phyloP scores from a whole-genome alignment of 495 filamentous ascomycete genomes.

The Aspergillus ostianus region DNA sequence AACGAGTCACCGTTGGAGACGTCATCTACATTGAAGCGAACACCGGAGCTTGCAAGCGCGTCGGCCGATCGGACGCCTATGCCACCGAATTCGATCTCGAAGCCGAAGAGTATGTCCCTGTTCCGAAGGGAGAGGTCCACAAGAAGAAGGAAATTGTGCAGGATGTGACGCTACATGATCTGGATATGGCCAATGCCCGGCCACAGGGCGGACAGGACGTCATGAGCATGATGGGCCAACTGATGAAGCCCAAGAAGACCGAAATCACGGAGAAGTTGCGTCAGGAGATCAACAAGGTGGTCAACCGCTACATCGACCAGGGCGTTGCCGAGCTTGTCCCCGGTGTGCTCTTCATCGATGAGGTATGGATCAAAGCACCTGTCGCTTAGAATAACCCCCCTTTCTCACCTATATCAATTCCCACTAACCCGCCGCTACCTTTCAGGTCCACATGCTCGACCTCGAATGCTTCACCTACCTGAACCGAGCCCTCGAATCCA shows the following conservation, averaged over 20 bases:
- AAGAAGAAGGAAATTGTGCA: slow-evolving; percentile 99
- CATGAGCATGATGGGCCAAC: slow-evolving; percentile 99
- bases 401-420: background rate
- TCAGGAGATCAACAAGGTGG: slow-evolving; percentile 96
- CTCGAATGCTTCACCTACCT: slow-evolving; percentile 99
- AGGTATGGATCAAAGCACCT: slow-evolving; percentile 55
- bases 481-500: slow-evolving; percentile 90
- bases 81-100: slow-evolving; percentile 98
- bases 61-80: slow-evolving; percentile 92
- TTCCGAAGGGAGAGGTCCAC: slow-evolving; percentile 97
- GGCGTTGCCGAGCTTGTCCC: slow-evolving; percentile 97
- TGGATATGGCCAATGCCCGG: slow-evolving; percentile 93
- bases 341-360: slow-evolving; percentile 96
- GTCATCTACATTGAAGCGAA: slow-evolving; percentile 99
- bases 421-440: background rate
- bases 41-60: slow-evolving; percentile 94
- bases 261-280: slow-evolving; percentile 97
- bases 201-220: slow-evolving; percentile 97
- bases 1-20: slow-evolving; percentile 91
- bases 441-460: slow-evolving; percentile 95
- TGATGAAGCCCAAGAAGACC: slow-evolving; percentile 99
- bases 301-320: slow-evolving; percentile 96
- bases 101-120: slow-evolving; percentile 97
- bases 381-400: slow-evolving; percentile 1
- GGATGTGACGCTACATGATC: slow-evolving; percentile 92